Evolutionary conservation across 495 filamentous ascomycete species (phyloP).

Genomic region (Trichoderma gamsii): DNA sequence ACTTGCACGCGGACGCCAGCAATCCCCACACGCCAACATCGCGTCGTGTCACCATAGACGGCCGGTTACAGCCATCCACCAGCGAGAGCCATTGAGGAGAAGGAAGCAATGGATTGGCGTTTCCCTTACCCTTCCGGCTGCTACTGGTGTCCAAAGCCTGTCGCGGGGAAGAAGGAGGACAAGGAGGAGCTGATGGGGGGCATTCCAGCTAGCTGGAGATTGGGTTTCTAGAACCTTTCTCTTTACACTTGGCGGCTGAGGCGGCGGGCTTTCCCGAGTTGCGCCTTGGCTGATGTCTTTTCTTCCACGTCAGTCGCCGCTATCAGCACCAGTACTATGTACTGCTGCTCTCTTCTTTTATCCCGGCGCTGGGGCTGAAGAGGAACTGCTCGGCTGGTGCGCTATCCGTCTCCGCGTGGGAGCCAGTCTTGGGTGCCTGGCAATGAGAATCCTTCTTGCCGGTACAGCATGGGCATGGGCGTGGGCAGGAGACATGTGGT

Average conservation of each 20-base stretch:
- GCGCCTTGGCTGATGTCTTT: background rate
- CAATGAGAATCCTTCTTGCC: background rate
- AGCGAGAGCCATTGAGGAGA: background rate
- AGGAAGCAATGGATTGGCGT: background rate
- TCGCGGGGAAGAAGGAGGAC: conserved; percentile 11
- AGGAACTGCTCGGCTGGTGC: background rate
- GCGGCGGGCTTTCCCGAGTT: conserved; percentile 10
- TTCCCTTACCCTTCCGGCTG: background rate
- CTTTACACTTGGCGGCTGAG: background rate
- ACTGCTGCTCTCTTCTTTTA: background rate
- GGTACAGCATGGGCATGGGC: background rate
- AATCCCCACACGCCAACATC: conserved; percentile 3
- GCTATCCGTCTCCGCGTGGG: background rate
- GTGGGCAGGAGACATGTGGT: background rate
- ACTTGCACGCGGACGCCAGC: background rate
- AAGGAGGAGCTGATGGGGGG: conserved; percentile 11
- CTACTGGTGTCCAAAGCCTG: background rate
- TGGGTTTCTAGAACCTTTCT: background rate
- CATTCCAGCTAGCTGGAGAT: background rate
- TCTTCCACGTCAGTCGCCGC: background rate
- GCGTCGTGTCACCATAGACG: conserved; percentile 6
- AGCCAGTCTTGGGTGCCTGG: background rate
- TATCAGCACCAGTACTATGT: background rate
- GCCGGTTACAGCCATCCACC: conserved; percentile 8
- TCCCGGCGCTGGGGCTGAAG: background rate